Evolutionary conservation across 768 basidiomycete genomes (phyloP).

Genomic region (Amanita pallidorosea): DNA sequence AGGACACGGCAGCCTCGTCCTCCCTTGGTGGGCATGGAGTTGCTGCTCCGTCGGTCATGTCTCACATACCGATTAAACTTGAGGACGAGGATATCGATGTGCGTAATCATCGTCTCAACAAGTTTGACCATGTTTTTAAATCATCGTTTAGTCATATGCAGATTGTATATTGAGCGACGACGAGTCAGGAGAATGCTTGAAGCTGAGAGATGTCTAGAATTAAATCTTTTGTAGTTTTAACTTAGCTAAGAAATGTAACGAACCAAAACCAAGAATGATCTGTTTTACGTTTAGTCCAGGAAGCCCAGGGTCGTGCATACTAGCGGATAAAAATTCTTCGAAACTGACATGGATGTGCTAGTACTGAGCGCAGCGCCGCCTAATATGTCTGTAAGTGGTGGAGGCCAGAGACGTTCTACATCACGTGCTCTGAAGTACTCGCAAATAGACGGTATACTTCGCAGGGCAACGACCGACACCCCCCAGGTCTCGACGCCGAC

Average conservation of each 20-base stretch:
- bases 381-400: not conserved
- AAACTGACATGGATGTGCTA: not conserved
- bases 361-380: not conserved
- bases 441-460: not conserved
- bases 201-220: too few species aligned
- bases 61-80: not conserved
- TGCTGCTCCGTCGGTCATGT: not conserved
- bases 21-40: not conserved
- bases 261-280: too few species aligned
- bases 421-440: not conserved
- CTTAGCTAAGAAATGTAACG: too few species aligned
- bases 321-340: not conserved
- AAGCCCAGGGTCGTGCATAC: not conserved
- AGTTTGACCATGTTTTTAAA: not conserved
- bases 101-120: not conserved
- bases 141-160: constrained; percentile 17
- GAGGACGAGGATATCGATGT: not conserved
- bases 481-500: constrained; percentile 6
- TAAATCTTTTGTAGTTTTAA: not conserved
- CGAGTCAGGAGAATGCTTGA: constrained; percentile 22
- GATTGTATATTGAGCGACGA: constrained; percentile 25
- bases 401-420: too few species aligned
- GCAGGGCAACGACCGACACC: constrained; percentile 5
- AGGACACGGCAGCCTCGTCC: not conserved
- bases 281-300: not conserved